Base-by-base conservation (phyloP, 2,329 filamentous ascomycete species). In the Talaromyces sp. region DNA sequence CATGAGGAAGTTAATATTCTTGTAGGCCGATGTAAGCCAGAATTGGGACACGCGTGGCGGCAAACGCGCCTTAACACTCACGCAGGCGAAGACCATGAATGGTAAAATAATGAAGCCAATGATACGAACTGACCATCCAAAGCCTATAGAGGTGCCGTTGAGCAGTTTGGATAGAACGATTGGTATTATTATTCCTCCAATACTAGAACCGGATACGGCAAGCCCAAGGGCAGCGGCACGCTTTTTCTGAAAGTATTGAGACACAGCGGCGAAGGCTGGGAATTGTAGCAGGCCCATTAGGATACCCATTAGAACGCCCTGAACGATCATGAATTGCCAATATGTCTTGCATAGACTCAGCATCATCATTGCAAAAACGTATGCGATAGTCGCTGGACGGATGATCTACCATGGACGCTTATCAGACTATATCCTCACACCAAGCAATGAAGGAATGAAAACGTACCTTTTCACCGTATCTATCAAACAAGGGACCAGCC, bases 141-240 rank as follows among this genome's bases (percentile, higher is more conserved):
- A 79, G 7, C 77, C 75, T 33, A 86, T 68, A 0, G 66, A 67
- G 0, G 77, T 72, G 24, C 72, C 72, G 65, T 82, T 82, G 19
- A 86, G 74, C 70, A 86, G 74, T 67, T 82, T 80, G 58, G 79
- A 82, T 56, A 82, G 73, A 68, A 65, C 63, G 39, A 81, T 75
- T 14, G 84, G 83, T 41, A 84, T 81, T 33, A 85, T 70, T 47
- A 86, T 73, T 11, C 82, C 84, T 9, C 84, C 84, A 3, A 84
- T 70, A 1, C 80, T 82, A 0, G 80, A 82, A 0, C 83, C 83
- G 0, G 80, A 72, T 0, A 82, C 72, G 0, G 74, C 77, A 1
- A 84, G 19, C 2, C 83, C 84, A 16, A 84, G 64, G 0, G 83
- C 83, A 0, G 77, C 73, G 0, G 74, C 81, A 27, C 82, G 74